phyloP scores from a whole-genome alignment of 2,329 filamentous ascomycete species.

The Pestalotiopsis sp. region DNA sequence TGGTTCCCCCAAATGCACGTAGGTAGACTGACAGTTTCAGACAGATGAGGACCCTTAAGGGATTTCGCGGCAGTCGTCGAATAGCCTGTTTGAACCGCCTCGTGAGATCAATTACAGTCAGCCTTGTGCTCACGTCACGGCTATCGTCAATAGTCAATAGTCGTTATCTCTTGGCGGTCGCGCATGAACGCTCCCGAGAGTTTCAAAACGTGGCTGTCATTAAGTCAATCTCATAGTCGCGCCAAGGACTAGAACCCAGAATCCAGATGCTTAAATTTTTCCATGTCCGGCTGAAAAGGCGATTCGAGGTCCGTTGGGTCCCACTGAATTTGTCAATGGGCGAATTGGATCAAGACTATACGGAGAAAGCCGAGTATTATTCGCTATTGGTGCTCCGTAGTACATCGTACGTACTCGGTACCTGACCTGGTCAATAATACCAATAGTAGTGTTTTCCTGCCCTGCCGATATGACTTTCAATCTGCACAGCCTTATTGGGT shows the following conservation, averaged over 20 bases:
- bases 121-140: not conserved
- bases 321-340: not conserved
- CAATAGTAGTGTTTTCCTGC: not conserved
- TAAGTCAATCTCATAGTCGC: not conserved
- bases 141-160: not conserved
- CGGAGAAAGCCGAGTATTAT: not conserved
- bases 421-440: not conserved
- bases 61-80: not conserved
- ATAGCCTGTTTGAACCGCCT: not conserved
- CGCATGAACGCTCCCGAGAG: not conserved
- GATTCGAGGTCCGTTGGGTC: not conserved
- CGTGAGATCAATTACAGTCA: not conserved
- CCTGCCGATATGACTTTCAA: not conserved
- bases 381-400: too few species aligned
- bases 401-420: too few species aligned
- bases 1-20: not conserved
- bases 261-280: not conserved
- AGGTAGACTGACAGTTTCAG: slow-evolving; percentile 2
- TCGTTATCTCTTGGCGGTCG: not conserved
- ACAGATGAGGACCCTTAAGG: not conserved
- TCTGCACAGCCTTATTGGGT: not conserved
- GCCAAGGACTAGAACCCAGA: not conserved
- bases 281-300: not conserved
- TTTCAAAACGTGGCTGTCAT: not conserved
- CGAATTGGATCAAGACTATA: not conserved